Conservation (phyloP, 805 yeast species). For the Candida vartiovaarae region DNA sequence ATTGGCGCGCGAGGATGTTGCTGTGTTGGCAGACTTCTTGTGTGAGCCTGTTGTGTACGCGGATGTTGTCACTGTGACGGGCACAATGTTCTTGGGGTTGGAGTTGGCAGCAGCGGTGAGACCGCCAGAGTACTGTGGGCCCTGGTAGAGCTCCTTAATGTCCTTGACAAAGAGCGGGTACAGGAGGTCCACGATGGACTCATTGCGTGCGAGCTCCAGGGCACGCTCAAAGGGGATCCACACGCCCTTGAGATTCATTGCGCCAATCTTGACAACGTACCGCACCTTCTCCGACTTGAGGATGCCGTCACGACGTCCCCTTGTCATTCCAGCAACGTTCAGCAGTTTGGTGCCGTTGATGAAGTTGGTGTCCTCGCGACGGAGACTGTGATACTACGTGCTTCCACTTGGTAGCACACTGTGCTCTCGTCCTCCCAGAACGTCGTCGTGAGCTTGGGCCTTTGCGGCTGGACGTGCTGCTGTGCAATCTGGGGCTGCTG, state of each 20-base stretch:
- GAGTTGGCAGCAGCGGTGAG: conserved; percentile 24
- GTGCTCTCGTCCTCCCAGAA: conserved; percentile 77
- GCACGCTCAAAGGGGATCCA: conserved; percentile 76
- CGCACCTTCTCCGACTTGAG: conserved; percentile 59
- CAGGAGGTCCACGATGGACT: conserved; percentile 50
- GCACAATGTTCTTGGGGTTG: conserved; percentile 23
- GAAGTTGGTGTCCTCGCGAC: conserved; percentile 68
- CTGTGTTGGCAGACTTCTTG: background rate
- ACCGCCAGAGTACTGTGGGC: conserved; percentile 26
- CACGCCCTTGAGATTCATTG: conserved; percentile 68
- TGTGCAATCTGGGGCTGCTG: background rate
- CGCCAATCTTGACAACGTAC: conserved; percentile 68
- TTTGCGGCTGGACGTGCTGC: conserved; percentile 6
- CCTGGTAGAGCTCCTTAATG: conserved; percentile 37
- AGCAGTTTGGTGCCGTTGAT: conserved; percentile 64
- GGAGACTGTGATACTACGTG: conserved; percentile 60
- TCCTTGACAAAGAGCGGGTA: conserved; percentile 61
- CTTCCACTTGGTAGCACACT: conserved; percentile 64
- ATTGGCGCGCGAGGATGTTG: background rate
- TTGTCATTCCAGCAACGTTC: conserved; percentile 66
- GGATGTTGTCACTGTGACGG: conserved; percentile 23
- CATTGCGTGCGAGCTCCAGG: conserved; percentile 60
- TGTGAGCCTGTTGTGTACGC: conserved; percentile 12
- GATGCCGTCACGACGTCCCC: conserved; percentile 69
- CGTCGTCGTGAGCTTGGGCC: conserved; percentile 63